Conservation (phyloP, 768 basidiomycete genomes). For the Hypholoma sublateritium region DNA sequence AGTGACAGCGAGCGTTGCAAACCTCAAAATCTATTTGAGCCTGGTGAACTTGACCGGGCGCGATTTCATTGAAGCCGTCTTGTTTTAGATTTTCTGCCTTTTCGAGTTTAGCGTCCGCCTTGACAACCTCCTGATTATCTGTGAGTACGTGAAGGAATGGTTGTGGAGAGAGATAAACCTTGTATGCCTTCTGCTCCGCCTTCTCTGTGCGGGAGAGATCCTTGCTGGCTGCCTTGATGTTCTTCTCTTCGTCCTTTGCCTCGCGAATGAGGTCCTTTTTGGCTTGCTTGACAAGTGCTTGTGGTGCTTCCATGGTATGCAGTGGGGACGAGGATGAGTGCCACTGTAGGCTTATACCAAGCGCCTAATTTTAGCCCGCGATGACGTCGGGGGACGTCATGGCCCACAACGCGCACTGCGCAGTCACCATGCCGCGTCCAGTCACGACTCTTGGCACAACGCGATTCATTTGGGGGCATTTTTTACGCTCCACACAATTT, state of each 20-base stretch:
- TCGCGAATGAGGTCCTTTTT: conserved; percentile 50
- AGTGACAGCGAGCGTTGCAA: neutral
- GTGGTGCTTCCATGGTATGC: conserved; percentile 6
- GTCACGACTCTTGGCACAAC: neutral
- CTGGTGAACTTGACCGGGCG: neutral
- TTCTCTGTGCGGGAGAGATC: conserved; percentile 55
- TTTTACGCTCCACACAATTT: conserved; percentile 17
- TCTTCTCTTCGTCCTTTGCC: conserved; percentile 48
- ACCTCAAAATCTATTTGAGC: conserved; percentile 4
- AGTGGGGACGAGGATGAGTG: neutral
- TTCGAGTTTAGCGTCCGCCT: neutral
- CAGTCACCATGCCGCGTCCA: too few relatives aligned
- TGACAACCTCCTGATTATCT: neutral
- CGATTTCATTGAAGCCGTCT: neutral
- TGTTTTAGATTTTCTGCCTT: neutral
- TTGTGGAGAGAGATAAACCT: conserved; percentile 3
- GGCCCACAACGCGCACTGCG: neutral
- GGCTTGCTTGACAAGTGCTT: conserved; percentile 25
- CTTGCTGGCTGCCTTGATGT: conserved; percentile 50
- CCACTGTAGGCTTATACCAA: neutral
- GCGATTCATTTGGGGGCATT: neutral
- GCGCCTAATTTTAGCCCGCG: neutral
- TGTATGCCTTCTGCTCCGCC: conserved; percentile 44
- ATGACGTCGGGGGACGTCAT: neutral
- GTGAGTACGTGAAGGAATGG: neutral